Evolutionary conservation across 2,329 filamentous ascomycete species (phyloP), one percentile per base, ranked within the genome.

Genomic region (Exophiala aquamarina): DNA sequence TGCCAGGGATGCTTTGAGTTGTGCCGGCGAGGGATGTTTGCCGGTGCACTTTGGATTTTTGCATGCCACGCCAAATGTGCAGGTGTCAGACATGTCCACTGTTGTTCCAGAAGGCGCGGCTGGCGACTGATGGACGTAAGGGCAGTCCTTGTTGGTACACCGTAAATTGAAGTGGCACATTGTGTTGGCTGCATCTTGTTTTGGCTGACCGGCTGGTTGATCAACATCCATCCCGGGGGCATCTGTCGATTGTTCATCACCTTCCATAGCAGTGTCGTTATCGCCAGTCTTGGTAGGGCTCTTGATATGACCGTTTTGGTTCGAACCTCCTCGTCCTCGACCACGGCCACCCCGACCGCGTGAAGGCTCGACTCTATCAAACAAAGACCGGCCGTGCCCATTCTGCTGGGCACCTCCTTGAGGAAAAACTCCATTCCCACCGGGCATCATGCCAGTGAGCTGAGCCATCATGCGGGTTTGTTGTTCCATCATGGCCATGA

Each of bases 31-130:
- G 2, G 93, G 93, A 67, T 98, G 93, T 49, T 89, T 87, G 21
- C 81, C 91, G 7, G 87, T 87, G 64, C 93, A 98, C 72, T 97
- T 97, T 61, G 82, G 79, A 75, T 97, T 98, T 72, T 93, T 95
- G 81, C 93, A 98, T 7, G 90, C 90, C 2, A 83, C 89, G 15
- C 90, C 92, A 60, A 87, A 97, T 14, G 79, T 79, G 72, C 93
- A 98, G 14, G 79, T 76, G 61, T 95, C 89, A 49, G 77, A 81
- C 57, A 91, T 77, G 66, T 97, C 93, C 48, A 97, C 76, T 0
- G 83, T 78, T 2, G 79, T 81, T 20, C 86, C 87, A 2, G 86
- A 84, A 3, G 89, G 86, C 23, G 92, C 91, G 2, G 87, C 90
- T 2, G 93, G 90, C 13, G 91, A 95, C 70, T 96, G 92, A 63